Base-by-base conservation (phyloP, 2,329 filamentous ascomycete species). In the Fusarium annulatum region DNA sequence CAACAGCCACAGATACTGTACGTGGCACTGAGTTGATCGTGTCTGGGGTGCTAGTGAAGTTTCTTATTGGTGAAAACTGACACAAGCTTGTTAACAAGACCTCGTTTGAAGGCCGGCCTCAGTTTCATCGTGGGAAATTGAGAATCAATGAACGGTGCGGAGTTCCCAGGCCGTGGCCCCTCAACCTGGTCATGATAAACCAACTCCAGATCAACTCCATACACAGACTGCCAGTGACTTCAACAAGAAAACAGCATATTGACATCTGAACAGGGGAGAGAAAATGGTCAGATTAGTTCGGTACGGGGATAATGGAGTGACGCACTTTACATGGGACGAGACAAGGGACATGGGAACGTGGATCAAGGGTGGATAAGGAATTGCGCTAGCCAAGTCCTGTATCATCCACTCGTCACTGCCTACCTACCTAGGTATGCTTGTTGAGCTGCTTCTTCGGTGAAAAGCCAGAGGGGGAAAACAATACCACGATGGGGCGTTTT, bases 21-120 rank as follows among this genome's bases (percentile, higher is more conserved):
- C 18, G 39, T 48, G 62, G 30, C 55, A 46, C 46, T 48, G 51
- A 52, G 48, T 57, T 34, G 60, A 48, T 64, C 42, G 38, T 46
- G 49, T 64, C 71, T 67, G 69, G 75, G 71, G 73, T 56, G 55
- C 5, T 28, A 53, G 61, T 57, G 43, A 53, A 33, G 8, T 48
- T 67, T 57, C 56, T 75, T 58, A 77, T 77, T 77, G 71, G 75
- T n/a, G 64, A 61, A 26, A 73, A 63, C 64, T 69, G 52, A 46
- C 58, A 49, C 48, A 60, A 63, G 69, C 62, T 72, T 62, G 61
- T 28, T 61, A 60, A 60, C 43, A 66, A 71, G 46, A 28, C 48
- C 55, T 57, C 33, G 65, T 74, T 52, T 72, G 60, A 69, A 43
- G 45, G 52, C 42, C 39, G 41, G 53, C 61, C 63, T 42, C 63